A percentile compares a stretch with the other conserved stretches of the same genome.
These are phyloP conservation scores for Priceomyces carsonii DNA, from an alignment of 805 yeast species.

Conservation along the genomic window DNA sequence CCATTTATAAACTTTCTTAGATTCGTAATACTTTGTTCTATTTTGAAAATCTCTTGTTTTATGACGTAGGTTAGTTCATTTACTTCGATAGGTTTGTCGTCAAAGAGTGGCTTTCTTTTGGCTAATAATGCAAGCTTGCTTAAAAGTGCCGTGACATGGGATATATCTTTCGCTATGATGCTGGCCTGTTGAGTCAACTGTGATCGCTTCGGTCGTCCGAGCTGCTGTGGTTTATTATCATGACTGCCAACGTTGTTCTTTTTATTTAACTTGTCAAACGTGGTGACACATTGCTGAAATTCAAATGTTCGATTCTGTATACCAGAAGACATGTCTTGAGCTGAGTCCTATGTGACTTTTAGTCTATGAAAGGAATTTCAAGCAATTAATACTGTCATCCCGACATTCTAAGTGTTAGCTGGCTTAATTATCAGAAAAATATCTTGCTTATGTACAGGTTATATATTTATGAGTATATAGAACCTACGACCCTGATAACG, in stretches of 20 bases:
- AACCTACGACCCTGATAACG: too few species aligned
- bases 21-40: slow-evolving; percentile 68
- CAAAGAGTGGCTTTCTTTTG: slow-evolving; percentile 85
- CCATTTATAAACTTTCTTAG: slow-evolving; percentile 56
- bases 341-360: too few species aligned
- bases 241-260: slow-evolving; percentile 28
- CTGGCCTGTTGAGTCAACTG: slow-evolving; percentile 66
- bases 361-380: too few species aligned
- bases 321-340: slow-evolving; percentile 18
- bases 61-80: slow-evolving; percentile 86
- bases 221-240: slow-evolving; percentile 18
- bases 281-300: slow-evolving; percentile 86
- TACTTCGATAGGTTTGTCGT: slow-evolving; percentile 92
- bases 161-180: slow-evolving; percentile 82
- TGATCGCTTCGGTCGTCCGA: slow-evolving; percentile 30
- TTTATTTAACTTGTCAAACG: slow-evolving; percentile 64
- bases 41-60: slow-evolving; percentile 81
- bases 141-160: slow-evolving; percentile 78
- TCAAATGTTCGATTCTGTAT: slow-evolving; percentile 87
- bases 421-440: too few species aligned
- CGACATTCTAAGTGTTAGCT: too few species aligned
- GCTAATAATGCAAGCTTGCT: slow-evolving; percentile 83
- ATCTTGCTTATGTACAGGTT: too few species aligned
- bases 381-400: too few species aligned
- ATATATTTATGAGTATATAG: too few species aligned